Conservation (phyloP, 345 rosid genomes). For the Conringia planisiliqua region DNA sequence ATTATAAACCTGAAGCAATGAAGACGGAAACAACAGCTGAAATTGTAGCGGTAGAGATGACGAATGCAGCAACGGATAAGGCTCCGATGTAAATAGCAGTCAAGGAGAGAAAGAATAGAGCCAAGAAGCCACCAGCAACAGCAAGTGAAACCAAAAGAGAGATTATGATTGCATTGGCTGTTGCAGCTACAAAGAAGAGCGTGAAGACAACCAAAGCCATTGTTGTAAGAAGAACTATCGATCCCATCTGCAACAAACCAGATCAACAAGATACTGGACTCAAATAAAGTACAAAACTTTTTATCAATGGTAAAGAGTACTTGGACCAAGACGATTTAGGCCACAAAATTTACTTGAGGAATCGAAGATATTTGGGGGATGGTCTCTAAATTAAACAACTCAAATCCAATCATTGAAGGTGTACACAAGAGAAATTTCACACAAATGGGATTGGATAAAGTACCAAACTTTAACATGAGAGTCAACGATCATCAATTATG, state of each 20-base stretch:
- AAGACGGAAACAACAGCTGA: constrained; percentile 54
- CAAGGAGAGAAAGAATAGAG: constrained; percentile 65
- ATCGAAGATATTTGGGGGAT: too few relatives aligned
- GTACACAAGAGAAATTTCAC: neutral
- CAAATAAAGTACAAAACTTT: constrained; percentile 18
- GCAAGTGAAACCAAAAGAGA: constrained; percentile 82
- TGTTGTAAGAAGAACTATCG: constrained; percentile 57
- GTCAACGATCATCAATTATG: neutral
- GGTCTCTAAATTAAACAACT: neutral
- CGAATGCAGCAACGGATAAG: constrained; percentile 61
- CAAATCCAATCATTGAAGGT: neutral
- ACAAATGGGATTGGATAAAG: neutral
- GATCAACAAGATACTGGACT: neutral
- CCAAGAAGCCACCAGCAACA: constrained; percentile 83
- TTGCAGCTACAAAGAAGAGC: constrained; percentile 81
- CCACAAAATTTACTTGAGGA: neutral
- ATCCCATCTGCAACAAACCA: constrained; percentile 66
- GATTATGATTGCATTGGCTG: constrained; percentile 62
- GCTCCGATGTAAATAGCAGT: constrained; percentile 78
- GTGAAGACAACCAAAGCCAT: constrained; percentile 68
- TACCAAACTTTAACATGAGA: neutral
- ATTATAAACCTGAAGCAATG: constrained; percentile 53
- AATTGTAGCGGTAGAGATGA: constrained; percentile 62
- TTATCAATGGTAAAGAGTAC: neutral
- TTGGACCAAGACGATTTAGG: neutral